These are phyloP conservation scores for Extremus antarcticus DNA, from an alignment of 495 filamentous ascomycete genomes.

Conservation along the genomic window DNA sequence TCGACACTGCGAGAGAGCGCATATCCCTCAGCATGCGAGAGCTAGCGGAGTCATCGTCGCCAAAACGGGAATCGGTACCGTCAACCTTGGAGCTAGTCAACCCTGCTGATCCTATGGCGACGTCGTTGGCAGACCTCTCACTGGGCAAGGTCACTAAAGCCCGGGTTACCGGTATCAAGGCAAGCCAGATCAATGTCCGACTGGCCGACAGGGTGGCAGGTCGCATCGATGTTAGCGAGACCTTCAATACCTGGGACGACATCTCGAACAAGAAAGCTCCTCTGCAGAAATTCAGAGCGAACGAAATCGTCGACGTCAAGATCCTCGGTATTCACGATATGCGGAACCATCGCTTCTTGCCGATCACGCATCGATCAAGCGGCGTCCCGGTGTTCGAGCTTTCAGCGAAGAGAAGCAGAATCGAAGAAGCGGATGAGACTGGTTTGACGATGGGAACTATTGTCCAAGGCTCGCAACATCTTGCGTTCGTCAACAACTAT, in stretches of 20 bases:
- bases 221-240: conserved; percentile 77
- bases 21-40: conserved; percentile 54
- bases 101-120: conserved; percentile 56
- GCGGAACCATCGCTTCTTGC: conserved; percentile 79
- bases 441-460: conserved; percentile 65
- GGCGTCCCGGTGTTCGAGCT: conserved; percentile 77
- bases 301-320: conserved; percentile 59
- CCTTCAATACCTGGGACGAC: conserved; percentile 78
- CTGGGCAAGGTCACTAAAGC: conserved; percentile 72
- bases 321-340: conserved; percentile 84
- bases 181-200: conserved; percentile 82
- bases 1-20: conserved; percentile 45
- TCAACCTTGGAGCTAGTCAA: conserved; percentile 37
- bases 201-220: conserved; percentile 85
- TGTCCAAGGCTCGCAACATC: conserved; percentile 52
- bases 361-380: conserved; percentile 71
- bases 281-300: conserved; percentile 56
- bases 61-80: conserved; percentile 11
- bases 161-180: conserved; percentile 66
- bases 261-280: conserved; percentile 74
- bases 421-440: conserved; percentile 43
- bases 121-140: conserved; percentile 54
- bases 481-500: conserved; percentile 85
- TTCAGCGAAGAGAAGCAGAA: conserved; percentile 64
- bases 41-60: conserved; percentile 17